Percentiles rank a stretch among this genome's conserved stretches.
phyloP scores from a whole-genome alignment of 352 stramenopile genomes.

The Phytophthora quininea region DNA sequence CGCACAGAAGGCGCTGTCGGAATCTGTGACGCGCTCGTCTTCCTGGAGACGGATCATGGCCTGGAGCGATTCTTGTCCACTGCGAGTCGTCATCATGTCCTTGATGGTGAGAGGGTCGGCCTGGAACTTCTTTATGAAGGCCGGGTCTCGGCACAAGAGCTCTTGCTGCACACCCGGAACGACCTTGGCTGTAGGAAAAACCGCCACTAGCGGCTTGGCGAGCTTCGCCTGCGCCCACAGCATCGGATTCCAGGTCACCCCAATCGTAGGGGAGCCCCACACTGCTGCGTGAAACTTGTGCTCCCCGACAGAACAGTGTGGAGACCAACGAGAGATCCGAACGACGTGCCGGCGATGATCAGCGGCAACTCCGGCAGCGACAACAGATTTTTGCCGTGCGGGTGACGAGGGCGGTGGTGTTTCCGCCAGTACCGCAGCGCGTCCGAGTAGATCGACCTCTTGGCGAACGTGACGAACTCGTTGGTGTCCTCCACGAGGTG shows the following conservation, averaged over 20 bases:
- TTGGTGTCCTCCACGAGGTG: constrained; percentile 63
- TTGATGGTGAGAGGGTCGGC: constrained; percentile 43
- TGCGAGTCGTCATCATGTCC: constrained; percentile 46
- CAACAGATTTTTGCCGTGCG: not conserved
- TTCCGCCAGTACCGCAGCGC: constrained; percentile 35
- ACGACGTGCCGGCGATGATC: constrained; percentile 43
- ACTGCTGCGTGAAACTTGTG: constrained; percentile 45
- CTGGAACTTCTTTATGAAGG: constrained; percentile 38
- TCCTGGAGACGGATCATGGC: constrained; percentile 44
- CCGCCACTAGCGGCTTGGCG: constrained; percentile 24
- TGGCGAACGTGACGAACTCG: constrained; percentile 47
- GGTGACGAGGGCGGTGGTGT: constrained; percentile 13
- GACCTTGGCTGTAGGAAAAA: constrained; percentile 39
- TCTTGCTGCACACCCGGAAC: constrained; percentile 42
- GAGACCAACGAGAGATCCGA: constrained; percentile 41
- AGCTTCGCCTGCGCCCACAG: constrained; percentile 36
- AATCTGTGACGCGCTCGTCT: constrained; percentile 27
- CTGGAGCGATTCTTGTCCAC: constrained; percentile 38
- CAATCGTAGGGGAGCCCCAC: constrained; percentile 39
- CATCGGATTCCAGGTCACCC: constrained; percentile 38
- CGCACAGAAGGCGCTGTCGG: constrained; percentile 29
- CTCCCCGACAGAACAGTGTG: constrained; percentile 41
- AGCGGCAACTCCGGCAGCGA: constrained; percentile 11
- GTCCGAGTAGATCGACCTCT: constrained; percentile 37
- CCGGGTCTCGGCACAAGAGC: constrained; percentile 42